Conservation (phyloP, 2,329 filamentous ascomycete genomes). For the Trichoderma sp. region DNA sequence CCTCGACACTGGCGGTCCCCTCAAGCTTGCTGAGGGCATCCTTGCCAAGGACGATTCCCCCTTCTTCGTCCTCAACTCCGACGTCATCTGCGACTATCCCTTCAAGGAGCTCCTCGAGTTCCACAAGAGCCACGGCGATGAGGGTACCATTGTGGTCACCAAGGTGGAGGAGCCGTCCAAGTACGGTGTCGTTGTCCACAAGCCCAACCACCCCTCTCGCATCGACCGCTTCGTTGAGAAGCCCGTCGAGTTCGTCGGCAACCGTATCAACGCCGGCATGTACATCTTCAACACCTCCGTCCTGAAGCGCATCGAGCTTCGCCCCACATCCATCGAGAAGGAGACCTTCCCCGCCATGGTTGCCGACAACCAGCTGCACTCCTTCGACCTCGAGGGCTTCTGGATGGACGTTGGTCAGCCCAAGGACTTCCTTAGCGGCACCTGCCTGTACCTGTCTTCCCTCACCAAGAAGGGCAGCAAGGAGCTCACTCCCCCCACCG, state of each 20-base stretch:
- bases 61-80: constrained; percentile 98
- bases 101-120: constrained; percentile 87
- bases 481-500: constrained; percentile 68
- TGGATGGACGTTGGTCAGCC: constrained; percentile 99
- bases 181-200: constrained; percentile 98
- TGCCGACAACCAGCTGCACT: constrained; percentile 86
- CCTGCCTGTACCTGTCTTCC: constrained; percentile 92
- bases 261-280: constrained; percentile 97
- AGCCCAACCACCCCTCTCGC: constrained; percentile 81
- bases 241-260: constrained; percentile 96
- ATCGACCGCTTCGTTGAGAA: constrained; percentile 99
- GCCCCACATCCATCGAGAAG: constrained; percentile 96
- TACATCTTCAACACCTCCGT: constrained; percentile 96
- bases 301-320: constrained; percentile 87
- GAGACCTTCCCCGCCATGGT: constrained; percentile 97
- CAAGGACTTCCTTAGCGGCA: constrained; percentile 96
- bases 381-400: constrained; percentile 94
- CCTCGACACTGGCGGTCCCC: constrained; percentile 87
- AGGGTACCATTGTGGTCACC: constrained; percentile 96
- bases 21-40: constrained; percentile 92
- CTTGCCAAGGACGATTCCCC: constrained; percentile 89
- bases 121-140: constrained; percentile 88
- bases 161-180: constrained; percentile 99
- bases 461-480: constrained; percentile 87
- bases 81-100: constrained; percentile 97